phyloP scores from a whole-genome alignment of 192 early-diverging fungal genomes.

The Chytriomyces sp. region DNA sequence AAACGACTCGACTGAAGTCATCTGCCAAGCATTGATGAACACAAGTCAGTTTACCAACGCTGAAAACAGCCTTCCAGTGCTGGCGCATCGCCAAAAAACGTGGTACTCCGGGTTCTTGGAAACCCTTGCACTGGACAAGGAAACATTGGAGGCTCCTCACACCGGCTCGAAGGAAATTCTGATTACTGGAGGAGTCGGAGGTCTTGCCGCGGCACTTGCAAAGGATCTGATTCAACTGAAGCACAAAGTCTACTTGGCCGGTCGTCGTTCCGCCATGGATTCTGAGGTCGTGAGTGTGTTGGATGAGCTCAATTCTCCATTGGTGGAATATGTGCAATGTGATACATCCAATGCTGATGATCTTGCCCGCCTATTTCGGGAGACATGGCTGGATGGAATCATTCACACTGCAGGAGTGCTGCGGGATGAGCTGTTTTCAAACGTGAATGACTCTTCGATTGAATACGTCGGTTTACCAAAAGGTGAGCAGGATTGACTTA shows the following conservation, averaged over 20 bases:
- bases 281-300: not conserved
- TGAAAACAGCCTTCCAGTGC: too few species aligned
- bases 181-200: conserved; percentile 19
- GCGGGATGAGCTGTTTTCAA: not conserved
- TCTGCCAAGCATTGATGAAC: too few species aligned
- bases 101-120: too few species aligned
- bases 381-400: conserved; percentile 1
- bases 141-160: too few species aligned
- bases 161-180: not conserved
- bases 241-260: conserved; percentile 4
- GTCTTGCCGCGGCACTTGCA: conserved; percentile 6
- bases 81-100: too few species aligned
- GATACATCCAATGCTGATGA: not conserved
- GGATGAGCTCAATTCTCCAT: not conserved
- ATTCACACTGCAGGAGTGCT: conserved; percentile 10
- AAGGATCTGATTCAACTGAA: not conserved
- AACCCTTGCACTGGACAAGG: too few species aligned
- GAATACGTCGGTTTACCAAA: conserved; percentile 4
- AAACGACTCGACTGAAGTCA: too few species aligned
- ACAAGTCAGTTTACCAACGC: too few species aligned
- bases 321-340: not conserved
- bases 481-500: not conserved
- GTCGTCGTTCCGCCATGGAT: not conserved
- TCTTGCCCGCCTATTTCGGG: not conserved
- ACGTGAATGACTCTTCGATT: not conserved